These are phyloP conservation scores for Phialemonium atrogriseum DNA, from an alignment of 2,329 filamentous ascomycete genomes.

Conservation along the genomic window DNA sequence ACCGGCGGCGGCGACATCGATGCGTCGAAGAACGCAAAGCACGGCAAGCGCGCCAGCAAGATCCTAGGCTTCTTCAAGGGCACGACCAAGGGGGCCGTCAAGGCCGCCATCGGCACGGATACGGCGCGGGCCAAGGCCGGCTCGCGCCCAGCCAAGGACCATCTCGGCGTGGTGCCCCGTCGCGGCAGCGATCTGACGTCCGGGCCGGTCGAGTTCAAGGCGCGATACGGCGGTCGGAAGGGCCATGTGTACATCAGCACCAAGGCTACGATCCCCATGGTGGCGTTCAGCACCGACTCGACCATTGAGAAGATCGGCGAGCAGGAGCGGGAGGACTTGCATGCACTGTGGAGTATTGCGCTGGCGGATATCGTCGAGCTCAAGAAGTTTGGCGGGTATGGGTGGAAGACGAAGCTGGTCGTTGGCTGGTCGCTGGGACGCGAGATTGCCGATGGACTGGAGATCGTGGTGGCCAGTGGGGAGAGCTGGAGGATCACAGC, in stretches of 20 bases:
- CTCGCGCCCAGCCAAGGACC: slow-evolving; percentile 54
- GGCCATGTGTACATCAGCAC: slow-evolving; percentile 65
- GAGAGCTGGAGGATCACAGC: slow-evolving; percentile 58
- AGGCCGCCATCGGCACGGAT: slow-evolving; percentile 64
- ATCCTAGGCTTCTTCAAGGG: slow-evolving; percentile 60
- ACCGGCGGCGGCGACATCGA: slow-evolving; percentile 36
- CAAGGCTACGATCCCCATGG: slow-evolving; percentile 56
- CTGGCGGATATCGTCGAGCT: slow-evolving; percentile 65
- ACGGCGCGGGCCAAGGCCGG: slow-evolving; percentile 59
- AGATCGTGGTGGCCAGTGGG: slow-evolving; percentile 53
- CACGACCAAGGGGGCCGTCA: slow-evolving; percentile 63
- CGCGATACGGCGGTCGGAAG: slow-evolving; percentile 60
- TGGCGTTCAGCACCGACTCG: slow-evolving; percentile 55
- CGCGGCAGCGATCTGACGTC: slow-evolving; percentile 33
- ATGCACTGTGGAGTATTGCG: slow-evolving; percentile 61
- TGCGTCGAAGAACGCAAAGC: slow-evolving; percentile 32
- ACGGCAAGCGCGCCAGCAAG: slow-evolving; percentile 29
- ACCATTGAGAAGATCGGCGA: slow-evolving; percentile 47
- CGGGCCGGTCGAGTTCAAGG: slow-evolving; percentile 72
- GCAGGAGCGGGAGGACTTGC: slow-evolving; percentile 41
- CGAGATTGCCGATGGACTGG: slow-evolving; percentile 67
- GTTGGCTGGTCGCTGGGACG: slow-evolving; percentile 70
- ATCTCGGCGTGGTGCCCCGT: slow-evolving; percentile 60
- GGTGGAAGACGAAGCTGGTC: slow-evolving; percentile 78
- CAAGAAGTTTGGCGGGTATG: slow-evolving; percentile 71